phyloP scores from a whole-genome alignment of 2,329 filamentous ascomycete species.

The Ophiostoma triangulosporum region DNA sequence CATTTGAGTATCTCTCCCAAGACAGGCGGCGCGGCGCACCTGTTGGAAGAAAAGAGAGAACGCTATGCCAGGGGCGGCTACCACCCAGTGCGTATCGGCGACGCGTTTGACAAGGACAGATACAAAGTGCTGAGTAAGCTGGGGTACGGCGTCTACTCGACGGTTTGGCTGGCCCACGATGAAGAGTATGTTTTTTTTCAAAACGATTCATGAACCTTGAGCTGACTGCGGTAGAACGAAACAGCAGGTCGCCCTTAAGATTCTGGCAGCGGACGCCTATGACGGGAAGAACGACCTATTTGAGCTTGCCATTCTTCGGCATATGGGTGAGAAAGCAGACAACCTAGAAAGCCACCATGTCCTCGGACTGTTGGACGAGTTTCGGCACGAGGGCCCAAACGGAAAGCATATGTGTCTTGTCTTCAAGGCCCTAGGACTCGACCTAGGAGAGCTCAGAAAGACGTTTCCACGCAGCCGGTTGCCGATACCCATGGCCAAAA shows the following conservation, averaged over 20 bases:
- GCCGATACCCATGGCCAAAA: background rate
- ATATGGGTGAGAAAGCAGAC: background rate
- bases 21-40: too few species aligned
- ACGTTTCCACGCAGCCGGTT: constrained; percentile 1
- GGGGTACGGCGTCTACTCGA: constrained; percentile 4
- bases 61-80: too few species aligned
- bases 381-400: constrained; percentile 3
- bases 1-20: too few species aligned
- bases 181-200: background rate
- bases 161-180: constrained; percentile 6
- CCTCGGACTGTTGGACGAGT: background rate
- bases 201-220: too few species aligned
- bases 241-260: constrained; percentile 5
- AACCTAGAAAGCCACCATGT: background rate
- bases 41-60: too few species aligned
- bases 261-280: constrained; percentile 3
- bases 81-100: constrained; percentile 4
- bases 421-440: constrained; percentile 2
- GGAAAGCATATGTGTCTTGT: constrained; percentile 6
- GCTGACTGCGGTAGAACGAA: too few species aligned
- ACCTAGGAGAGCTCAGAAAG: background rate
- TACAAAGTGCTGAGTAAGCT: constrained; percentile 3
- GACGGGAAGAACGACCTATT: background rate
- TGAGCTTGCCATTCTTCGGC: background rate
- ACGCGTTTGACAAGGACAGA: background rate